Evolutionary conservation across 495 filamentous ascomycete genomes (phyloP).

Genomic region (Tuber microsphaerosporum): DNA sequence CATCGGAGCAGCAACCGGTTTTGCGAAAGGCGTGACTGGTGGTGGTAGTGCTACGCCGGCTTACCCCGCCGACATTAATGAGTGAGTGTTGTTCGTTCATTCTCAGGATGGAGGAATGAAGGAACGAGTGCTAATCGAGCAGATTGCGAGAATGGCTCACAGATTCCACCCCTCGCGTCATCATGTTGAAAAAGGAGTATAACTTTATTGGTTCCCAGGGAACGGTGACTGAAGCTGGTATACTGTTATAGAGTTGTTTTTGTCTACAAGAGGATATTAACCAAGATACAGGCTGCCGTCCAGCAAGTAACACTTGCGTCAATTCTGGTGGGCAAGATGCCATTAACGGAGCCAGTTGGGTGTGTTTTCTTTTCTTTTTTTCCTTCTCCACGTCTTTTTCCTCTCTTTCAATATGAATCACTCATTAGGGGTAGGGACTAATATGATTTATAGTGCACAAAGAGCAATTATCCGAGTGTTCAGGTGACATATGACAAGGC

Average conservation of each 20-base stretch:
- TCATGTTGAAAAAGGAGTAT: constrained; percentile 48
- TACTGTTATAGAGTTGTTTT: background rate
- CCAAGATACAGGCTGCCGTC: constrained; percentile 38
- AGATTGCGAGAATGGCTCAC: constrained; percentile 41
- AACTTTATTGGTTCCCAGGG: constrained; percentile 47
- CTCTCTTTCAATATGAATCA: background rate
- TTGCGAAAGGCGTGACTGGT: constrained; percentile 49
- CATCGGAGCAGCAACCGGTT: constrained; percentile 46
- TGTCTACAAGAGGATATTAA: background rate
- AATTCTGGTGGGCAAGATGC: constrained; percentile 44
- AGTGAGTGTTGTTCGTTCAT: constrained; percentile 23
- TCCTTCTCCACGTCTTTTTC: background rate
- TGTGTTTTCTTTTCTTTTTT: background rate
- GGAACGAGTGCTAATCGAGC: background rate
- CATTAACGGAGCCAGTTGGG: constrained; percentile 44
- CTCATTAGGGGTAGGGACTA: background rate
- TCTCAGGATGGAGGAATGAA: background rate
- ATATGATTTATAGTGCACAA: constrained; percentile 33
- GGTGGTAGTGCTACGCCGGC: constrained; percentile 48
- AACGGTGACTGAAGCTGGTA: constrained; percentile 42
- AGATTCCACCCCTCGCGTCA: constrained; percentile 47
- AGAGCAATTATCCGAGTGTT: constrained; percentile 22
- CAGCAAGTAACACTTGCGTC: constrained; percentile 43
- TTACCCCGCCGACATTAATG: constrained; percentile 44
- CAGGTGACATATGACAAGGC: constrained; percentile 46